Evolutionary conservation across 805 yeast species (phyloP), one percentile per base, ranked within the genome.

Genomic region (Saturnispora mendoncae): DNA sequence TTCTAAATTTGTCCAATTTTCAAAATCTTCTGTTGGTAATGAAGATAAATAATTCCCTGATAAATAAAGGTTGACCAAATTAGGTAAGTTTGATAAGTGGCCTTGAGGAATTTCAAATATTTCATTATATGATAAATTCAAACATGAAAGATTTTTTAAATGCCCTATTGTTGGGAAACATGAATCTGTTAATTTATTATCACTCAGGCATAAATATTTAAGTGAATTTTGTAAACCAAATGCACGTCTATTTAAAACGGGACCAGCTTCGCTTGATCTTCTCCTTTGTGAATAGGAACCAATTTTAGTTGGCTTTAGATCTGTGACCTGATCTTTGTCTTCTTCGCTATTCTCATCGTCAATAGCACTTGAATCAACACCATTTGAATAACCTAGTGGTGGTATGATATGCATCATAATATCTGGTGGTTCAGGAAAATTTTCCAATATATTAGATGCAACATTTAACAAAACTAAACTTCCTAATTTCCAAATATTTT

Each of bases 21-120:
- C 87, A 27, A 92, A 74, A 48, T 84, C 94, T 51, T 92, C 98
- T 19, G 86, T 80, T 0, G 97, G 94, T 34, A 92, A 64, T 6
- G 84, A 73, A 0, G 83, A 69, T 27, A 92, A 61, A 38, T 78
- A 74, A 52, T 90, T 92, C 36, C 98, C 98, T 0, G 95, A 81
- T 24, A 90, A 57, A 54, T 74, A 85, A 7, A 92, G 65, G 47
- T 76, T 84, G 5, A 70, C 70, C 46, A 92, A 62, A 25, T 66
- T 64, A 1, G 68, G 62, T 46, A 84, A 63, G 33, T 79, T 69
- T 24, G 74, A 61, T 10, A 84, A 56, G 2, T 78, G 75, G n/a
- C 94, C 85, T 15, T 67, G 60, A 0, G 96, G 94, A 21, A 90
- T 74, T 51, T 90, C 97, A 27, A 80, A 63, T 25, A 92, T 60